These are phyloP conservation scores for Ophiosphaerella herpotricha DNA, from an alignment of 2,329 filamentous ascomycete species.

Conservation along the genomic window DNA sequence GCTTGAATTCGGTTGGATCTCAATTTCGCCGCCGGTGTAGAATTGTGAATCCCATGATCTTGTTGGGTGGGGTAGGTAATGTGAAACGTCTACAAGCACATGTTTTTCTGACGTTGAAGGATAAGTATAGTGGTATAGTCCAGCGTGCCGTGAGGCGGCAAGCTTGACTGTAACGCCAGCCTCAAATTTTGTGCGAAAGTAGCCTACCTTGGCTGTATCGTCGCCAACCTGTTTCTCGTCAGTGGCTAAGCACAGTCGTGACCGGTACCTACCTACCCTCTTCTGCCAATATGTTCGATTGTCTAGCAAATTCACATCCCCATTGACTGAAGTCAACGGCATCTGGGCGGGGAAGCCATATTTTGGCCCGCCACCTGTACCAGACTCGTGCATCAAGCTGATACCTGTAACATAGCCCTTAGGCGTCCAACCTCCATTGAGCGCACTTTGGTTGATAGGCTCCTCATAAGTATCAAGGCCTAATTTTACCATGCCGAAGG, in stretches of 20 bases:
- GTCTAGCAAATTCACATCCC: slow-evolving; percentile 49
- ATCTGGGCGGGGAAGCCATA: slow-evolving; percentile 51
- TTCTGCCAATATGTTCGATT: slow-evolving; percentile 51
- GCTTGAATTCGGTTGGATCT: slow-evolving; percentile 35
- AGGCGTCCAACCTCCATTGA: slow-evolving; percentile 50
- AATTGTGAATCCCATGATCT: slow-evolving; percentile 45
- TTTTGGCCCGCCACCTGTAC: slow-evolving; percentile 42
- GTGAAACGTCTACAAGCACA: slow-evolving; percentile 55
- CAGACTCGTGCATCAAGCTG: slow-evolving; percentile 47
- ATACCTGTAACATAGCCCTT: slow-evolving; percentile 47
- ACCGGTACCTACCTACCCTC: slow-evolving; percentile 21
- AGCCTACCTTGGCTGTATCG: slow-evolving; percentile 41
- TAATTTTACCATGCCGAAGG: slow-evolving; percentile 49
- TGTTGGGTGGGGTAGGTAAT: slow-evolving; percentile 44
- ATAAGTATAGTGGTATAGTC: slow-evolving; percentile 44
- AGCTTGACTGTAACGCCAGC: slow-evolving; percentile 45
- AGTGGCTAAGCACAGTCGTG: background rate
- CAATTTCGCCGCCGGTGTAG: slow-evolving; percentile 42
- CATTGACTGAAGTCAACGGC: slow-evolving; percentile 47
- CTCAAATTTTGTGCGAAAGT: slow-evolving; percentile 42
- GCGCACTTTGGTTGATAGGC: slow-evolving; percentile 40
- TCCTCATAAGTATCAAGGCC: slow-evolving; percentile 48
- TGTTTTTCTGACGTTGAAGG: slow-evolving; percentile 47
- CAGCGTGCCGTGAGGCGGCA: slow-evolving; percentile 44
- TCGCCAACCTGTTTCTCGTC: slow-evolving; percentile 26